Conservation (phyloP, 352 stramenopile species). For the Pilasporangium apinafurcum region DNA sequence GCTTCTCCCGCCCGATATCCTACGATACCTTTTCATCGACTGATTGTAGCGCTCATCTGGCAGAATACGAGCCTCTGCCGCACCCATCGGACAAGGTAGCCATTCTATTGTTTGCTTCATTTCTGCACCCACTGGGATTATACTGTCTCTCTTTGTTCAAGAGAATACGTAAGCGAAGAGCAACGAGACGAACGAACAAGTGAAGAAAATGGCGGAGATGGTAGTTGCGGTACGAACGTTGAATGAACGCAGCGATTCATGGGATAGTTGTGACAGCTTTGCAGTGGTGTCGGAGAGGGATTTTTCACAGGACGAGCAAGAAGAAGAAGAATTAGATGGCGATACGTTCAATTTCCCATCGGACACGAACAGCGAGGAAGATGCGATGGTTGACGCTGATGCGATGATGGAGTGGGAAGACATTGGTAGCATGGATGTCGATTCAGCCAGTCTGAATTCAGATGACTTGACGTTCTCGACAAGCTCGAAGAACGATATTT, state of each 20-base stretch:
- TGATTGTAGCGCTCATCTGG: no score
- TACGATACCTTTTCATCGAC: no score
- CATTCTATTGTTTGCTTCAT: no score
- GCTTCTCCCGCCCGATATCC: no score
- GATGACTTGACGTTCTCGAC: not conserved
- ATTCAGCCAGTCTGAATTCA: not conserved
- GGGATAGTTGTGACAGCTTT: constrained; percentile 27
- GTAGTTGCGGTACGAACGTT: no score
- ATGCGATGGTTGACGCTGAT: constrained; percentile 15
- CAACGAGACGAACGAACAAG: no score
- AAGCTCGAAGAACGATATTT: constrained; percentile 6
- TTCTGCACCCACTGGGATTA: no score
- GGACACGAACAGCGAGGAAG: constrained; percentile 5
- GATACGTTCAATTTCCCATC: constrained; percentile 6
- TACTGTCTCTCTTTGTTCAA: no score
- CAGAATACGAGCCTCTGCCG: no score
- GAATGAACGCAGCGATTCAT: constrained; percentile 22
- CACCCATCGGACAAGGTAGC: no score
- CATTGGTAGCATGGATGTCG: constrained; percentile 5
- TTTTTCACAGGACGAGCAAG: constrained; percentile 9
- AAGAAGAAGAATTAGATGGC: constrained; percentile 9
- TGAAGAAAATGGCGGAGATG: no score
- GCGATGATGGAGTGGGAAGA: constrained; percentile 68
- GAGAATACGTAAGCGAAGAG: no score
- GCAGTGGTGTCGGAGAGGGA: constrained; percentile 17